phyloP scores from a whole-genome alignment of 2,329 filamentous ascomycete genomes.

The Trichoderma citrinoviride region DNA sequence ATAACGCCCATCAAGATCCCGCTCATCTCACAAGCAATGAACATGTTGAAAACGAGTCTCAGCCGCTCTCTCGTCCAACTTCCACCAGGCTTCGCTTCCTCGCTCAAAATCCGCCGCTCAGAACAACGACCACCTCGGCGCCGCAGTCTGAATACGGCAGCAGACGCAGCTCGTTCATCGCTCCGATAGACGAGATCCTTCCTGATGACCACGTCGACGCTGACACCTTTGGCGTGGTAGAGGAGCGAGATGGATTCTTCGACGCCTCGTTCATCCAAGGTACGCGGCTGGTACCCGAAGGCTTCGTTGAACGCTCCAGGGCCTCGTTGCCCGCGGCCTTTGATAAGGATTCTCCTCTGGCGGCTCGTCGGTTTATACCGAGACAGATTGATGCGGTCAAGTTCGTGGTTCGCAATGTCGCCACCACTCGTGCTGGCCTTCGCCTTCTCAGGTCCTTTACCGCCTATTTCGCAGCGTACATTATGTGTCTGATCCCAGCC shows the following conservation, averaged over 20 bases:
- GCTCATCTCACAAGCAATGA: neutral
- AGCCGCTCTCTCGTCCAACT: neutral
- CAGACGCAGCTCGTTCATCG: slow-evolving; percentile 29
- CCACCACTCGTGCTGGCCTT: slow-evolving; percentile 51
- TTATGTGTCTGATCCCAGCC: slow-evolving; percentile 52
- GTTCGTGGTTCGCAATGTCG: slow-evolving; percentile 40
- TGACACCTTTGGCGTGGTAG: slow-evolving; percentile 44
- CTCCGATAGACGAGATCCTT: slow-evolving; percentile 37
- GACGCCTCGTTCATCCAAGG: slow-evolving; percentile 49
- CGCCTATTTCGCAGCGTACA: slow-evolving; percentile 56
- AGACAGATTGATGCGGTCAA: slow-evolving; percentile 47
- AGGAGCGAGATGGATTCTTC: slow-evolving; percentile 48
- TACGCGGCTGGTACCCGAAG: slow-evolving; percentile 37
- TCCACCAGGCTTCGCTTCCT: slow-evolving; percentile 2
- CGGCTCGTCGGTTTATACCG: slow-evolving; percentile 45
- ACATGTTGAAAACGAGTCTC: neutral
- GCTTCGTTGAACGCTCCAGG: slow-evolving; percentile 42
- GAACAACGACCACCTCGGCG: slow-evolving; percentile 20
- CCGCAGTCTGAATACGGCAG: slow-evolving; percentile 27
- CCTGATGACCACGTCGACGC: slow-evolving; percentile 36
- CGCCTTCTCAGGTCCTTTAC: slow-evolving; percentile 52
- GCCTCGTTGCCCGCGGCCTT: slow-evolving; percentile 48
- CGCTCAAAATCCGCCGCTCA: neutral
- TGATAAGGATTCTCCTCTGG: slow-evolving; percentile 47
- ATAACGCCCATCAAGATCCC: neutral